phyloP scores from a whole-genome alignment of 176 grass and related monocot species.

The Melocanna baccifera region DNA sequence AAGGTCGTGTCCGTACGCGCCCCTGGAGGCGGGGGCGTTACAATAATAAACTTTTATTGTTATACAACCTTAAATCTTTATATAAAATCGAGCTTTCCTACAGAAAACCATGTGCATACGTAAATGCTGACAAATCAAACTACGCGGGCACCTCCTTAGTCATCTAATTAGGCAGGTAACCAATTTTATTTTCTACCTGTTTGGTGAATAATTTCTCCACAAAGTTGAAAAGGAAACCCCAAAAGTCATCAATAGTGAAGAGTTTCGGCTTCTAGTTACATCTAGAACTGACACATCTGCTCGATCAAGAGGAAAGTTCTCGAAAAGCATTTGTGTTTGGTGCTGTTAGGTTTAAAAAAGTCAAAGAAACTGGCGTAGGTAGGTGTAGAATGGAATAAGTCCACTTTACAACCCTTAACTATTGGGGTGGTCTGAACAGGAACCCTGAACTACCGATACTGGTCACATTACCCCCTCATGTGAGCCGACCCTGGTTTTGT shows the following conservation, averaged over 20 bases:
- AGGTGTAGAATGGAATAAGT: background rate
- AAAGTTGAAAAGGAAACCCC: too few relatives aligned
- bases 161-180: background rate
- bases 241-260: background rate
- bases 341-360: background rate
- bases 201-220: background rate
- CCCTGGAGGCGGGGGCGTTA: too few relatives aligned
- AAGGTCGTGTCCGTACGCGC: too few relatives aligned
- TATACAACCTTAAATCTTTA: too few relatives aligned
- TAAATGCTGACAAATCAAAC: background rate
- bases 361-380: background rate
- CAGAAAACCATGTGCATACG: background rate
- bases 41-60: too few relatives aligned
- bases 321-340: background rate
- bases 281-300: background rate
- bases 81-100: too few relatives aligned
- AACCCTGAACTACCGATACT: too few relatives aligned
- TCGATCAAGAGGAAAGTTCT: background rate
- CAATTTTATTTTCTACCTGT: background rate
- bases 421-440: too few relatives aligned
- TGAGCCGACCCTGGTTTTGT: too few relatives aligned
- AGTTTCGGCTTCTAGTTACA: background rate
- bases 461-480: too few relatives aligned
- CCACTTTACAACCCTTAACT: too few relatives aligned
- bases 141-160: background rate